A percentile compares a stretch with the other conserved stretches of the same genome.
These are phyloP conservation scores for Linum usitatissimum DNA, from an alignment of 345 rosid genomes.

Conservation along the genomic window DNA sequence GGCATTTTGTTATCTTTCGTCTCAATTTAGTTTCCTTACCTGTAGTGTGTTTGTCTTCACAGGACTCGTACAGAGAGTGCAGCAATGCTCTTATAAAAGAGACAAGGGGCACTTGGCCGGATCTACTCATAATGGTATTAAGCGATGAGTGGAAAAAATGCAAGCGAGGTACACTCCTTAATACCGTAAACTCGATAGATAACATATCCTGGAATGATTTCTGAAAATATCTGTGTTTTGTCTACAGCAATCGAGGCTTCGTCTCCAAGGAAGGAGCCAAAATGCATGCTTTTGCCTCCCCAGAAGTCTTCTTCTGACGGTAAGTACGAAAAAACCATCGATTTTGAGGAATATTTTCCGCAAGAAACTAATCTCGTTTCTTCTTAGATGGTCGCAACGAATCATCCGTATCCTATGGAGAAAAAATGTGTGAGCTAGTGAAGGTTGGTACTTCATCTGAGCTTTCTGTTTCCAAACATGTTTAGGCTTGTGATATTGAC, in stretches of 20 bases:
- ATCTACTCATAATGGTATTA: slow-evolving; percentile 55
- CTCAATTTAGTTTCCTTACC: background rate
- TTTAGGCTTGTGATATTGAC: background rate
- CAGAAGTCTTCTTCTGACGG: slow-evolving; percentile 47
- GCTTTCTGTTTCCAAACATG: background rate
- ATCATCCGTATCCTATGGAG: slow-evolving; percentile 67
- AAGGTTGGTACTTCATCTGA: slow-evolving; percentile 49
- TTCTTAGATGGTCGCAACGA: slow-evolving; percentile 40
- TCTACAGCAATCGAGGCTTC: slow-evolving; percentile 81
- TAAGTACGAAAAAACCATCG: slow-evolving; percentile 13
- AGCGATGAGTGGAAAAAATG: slow-evolving; percentile 92
- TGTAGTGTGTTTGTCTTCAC: slow-evolving; percentile 13
- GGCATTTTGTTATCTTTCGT: background rate
- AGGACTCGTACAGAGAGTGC: slow-evolving; percentile 67
- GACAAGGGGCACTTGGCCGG: slow-evolving; percentile 77
- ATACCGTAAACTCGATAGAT: slow-evolving; percentile 9
- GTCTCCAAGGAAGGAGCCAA: slow-evolving; percentile 70
- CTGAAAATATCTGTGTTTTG: slow-evolving; percentile 8
- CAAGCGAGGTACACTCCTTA: slow-evolving; percentile 62
- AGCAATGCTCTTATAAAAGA: slow-evolving; percentile 39
- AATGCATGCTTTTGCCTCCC: slow-evolving; percentile 54
- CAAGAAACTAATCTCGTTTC: slow-evolving; percentile 11
- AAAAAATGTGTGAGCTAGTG: slow-evolving; percentile 66
- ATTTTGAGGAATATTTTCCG: background rate
- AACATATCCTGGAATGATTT: slow-evolving; percentile 10